Evolutionary conservation across 345 rosid species (phyloP), one percentile per base, ranked within the genome.

Genomic region (Eucalyptus shirleyi): DNA sequence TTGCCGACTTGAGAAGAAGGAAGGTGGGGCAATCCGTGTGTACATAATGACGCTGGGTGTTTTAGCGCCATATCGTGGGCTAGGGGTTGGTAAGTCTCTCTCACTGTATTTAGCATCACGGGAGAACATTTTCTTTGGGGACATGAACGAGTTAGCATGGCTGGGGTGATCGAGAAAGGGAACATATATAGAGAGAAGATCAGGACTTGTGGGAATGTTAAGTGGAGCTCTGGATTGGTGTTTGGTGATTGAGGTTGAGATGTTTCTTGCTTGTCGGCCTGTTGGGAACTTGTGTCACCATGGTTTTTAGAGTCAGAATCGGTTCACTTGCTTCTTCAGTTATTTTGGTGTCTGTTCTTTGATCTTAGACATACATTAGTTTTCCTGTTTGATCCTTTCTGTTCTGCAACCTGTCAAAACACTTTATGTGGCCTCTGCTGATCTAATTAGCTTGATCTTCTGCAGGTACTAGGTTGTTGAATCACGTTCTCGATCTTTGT

Each of bases 31-130:
- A 32, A 42, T 94, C 89, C 92, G 96, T 87, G 96, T 97, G 87
- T 98, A 97, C 93, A 97, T 97, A 94, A 98, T 98, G 99, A 98
- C 99, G 34, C 92, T 98, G 89, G 99, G 99, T 91, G 99, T 98
- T 72, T 94, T 98, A 91, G 99, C 99, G 44, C 99, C 99, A 53
- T 98, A 98, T 93, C 97, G 99, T 23, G 98, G 99, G 49, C 92
- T 97, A 59, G 99, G 99, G 87, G 94, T 98, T 87, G 99, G 99
- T 98, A 90, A 95, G 97, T 93, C 51, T 28, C 56, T 87, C 88
- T 91, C 86, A 18, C 88, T 3, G 1, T 21, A 40, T 40, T 40
- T 77, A 40, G 85, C 42, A 77, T 40, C 85, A 40, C 5, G 1
- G 12, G 30, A 77, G 82, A 34, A 72, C 26, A 12, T 37, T 10